A percentile compares a stretch with the other conserved stretches of the same genome.
phyloP scores from a whole-genome alignment of 2,329 filamentous ascomycete genomes.

The Pseudocercospora fijiensis region DNA sequence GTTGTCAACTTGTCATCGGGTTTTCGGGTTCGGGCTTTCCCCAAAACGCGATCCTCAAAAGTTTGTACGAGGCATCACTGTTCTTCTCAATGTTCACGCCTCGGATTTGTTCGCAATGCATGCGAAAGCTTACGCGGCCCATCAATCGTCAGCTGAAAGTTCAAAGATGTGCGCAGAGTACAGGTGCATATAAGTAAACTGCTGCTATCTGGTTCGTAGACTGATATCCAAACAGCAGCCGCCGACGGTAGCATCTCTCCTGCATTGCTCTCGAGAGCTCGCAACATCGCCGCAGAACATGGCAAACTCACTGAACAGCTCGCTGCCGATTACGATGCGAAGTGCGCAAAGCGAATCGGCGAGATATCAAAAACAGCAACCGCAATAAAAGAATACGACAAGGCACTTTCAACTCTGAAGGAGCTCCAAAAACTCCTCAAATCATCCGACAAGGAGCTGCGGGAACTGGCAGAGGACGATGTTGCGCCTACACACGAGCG shows the following conservation, averaged over 20 bases:
- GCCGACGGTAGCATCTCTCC: constrained; percentile 48
- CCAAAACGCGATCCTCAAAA: neutral
- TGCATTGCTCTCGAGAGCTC: constrained; percentile 56
- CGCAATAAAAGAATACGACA: constrained; percentile 58
- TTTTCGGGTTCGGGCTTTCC: neutral
- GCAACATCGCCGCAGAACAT: constrained; percentile 57
- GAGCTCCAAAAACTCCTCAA: constrained; percentile 74
- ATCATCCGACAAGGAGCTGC: constrained; percentile 58
- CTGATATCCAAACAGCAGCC: constrained; percentile 11
- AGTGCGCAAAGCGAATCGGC: constrained; percentile 57
- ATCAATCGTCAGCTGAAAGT: neutral
- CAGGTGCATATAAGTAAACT: neutral
- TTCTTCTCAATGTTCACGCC: constrained; percentile 14
- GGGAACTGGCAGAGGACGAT: constrained; percentile 64
- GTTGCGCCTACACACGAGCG: constrained; percentile 63
- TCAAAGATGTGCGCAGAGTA: constrained; percentile 8
- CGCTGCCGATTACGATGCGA: constrained; percentile 55
- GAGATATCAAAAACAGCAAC: constrained; percentile 54
- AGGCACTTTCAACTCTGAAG: constrained; percentile 56
- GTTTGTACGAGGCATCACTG: neutral
- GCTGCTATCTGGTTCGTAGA: neutral
- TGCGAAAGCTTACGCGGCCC: constrained; percentile 20
- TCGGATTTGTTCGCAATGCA: constrained; percentile 29
- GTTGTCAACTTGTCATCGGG: neutral
- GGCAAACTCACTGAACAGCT: constrained; percentile 53